Conservation (phyloP, 2,329 filamentous ascomycete genomes). For the Chlorencoelia australis region DNA sequence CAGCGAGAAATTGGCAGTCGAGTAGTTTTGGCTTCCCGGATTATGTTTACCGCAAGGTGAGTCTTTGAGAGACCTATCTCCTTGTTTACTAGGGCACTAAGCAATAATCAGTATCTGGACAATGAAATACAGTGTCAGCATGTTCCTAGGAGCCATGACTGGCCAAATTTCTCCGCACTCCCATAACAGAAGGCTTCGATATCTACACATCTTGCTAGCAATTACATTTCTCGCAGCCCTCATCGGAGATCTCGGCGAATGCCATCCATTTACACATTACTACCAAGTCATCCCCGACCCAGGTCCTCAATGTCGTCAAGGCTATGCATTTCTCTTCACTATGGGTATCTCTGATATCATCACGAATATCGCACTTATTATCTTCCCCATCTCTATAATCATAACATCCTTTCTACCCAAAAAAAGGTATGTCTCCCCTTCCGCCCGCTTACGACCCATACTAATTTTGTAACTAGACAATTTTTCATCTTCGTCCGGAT, state of each 20-base stretch:
- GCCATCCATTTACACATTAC: conserved; percentile 62
- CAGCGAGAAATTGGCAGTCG: conserved; percentile 64
- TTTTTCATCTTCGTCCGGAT: conserved; percentile 71
- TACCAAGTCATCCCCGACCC: conserved; percentile 79
- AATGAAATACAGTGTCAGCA: conserved; percentile 77
- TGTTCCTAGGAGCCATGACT: conserved; percentile 80
- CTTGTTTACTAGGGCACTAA: conserved; percentile 1
- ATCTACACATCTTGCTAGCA: conserved; percentile 64
- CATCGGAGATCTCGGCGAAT: conserved; percentile 72
- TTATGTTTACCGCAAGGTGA: conserved; percentile 83
- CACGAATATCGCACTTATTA: conserved; percentile 76
- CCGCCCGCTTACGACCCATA: conserved; percentile 5
- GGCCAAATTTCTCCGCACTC: conserved; percentile 68
- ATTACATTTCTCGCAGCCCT: conserved; percentile 70
- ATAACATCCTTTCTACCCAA: conserved; percentile 62
- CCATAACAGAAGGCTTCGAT: conserved; percentile 58
- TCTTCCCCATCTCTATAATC: conserved; percentile 83
- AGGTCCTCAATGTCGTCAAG: conserved; percentile 72
- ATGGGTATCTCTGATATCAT: conserved; percentile 79
- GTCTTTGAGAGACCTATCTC: conserved; percentile 28
- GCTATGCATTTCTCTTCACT: conserved; percentile 73
- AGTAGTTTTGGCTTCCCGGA: conserved; percentile 68
- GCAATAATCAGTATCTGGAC: conserved; percentile 63
- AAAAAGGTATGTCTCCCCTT: conserved; percentile 31
- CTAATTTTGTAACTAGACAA: conserved; percentile 52